Conservation (phyloP, 2,329 filamentous ascomycete genomes). For the Clarireedia homoeocarpa region DNA sequence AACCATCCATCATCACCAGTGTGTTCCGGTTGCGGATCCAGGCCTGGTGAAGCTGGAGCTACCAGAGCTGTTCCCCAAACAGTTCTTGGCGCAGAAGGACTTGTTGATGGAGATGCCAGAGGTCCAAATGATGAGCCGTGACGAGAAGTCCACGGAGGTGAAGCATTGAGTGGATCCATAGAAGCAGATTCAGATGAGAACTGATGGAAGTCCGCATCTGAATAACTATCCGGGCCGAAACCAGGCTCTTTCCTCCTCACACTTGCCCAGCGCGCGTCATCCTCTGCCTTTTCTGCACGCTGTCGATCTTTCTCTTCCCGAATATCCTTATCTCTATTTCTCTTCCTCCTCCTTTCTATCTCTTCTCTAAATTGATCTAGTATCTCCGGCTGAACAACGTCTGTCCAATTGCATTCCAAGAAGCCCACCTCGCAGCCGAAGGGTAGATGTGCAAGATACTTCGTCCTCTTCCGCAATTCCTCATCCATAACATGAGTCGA, state of each 20-base stretch:
- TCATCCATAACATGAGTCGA: slow-evolving; percentile 66
- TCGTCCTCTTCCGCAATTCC: slow-evolving; percentile 59
- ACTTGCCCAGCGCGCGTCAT: slow-evolving; percentile 55
- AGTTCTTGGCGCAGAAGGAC: slow-evolving; percentile 66
- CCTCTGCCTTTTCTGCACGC: slow-evolving; percentile 60
- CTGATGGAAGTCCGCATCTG: slow-evolving; percentile 61
- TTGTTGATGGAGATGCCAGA: slow-evolving; percentile 72
- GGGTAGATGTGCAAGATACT: slow-evolving; percentile 63
- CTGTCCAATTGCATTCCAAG: slow-evolving; percentile 69
- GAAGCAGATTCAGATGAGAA: slow-evolving; percentile 47
- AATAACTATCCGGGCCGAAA: slow-evolving; percentile 39
- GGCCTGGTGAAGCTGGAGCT: slow-evolving; percentile 46
- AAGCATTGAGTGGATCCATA: slow-evolving; percentile 39
- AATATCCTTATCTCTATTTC: slow-evolving; percentile 59
- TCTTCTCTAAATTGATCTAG: slow-evolving; percentile 54
- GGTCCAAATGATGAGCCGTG: slow-evolving; percentile 55
- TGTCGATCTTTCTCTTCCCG: slow-evolving; percentile 63
- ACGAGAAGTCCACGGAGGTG: slow-evolving; percentile 46
- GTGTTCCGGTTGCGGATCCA: slow-evolving; percentile 31
- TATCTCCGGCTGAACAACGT: slow-evolving; percentile 54
- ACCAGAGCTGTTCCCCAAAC: slow-evolving; percentile 87
- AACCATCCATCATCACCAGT: slow-evolving; percentile 73
- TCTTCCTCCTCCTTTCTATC: slow-evolving; percentile 54
- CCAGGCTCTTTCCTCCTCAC: slow-evolving; percentile 48
- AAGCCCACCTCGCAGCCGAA: slow-evolving; percentile 67